Evolutionary conservation across 164 flowering plant species (phyloP), one percentile per base, ranked within the genome.

Genomic region (Vitis rupestris): DNA sequence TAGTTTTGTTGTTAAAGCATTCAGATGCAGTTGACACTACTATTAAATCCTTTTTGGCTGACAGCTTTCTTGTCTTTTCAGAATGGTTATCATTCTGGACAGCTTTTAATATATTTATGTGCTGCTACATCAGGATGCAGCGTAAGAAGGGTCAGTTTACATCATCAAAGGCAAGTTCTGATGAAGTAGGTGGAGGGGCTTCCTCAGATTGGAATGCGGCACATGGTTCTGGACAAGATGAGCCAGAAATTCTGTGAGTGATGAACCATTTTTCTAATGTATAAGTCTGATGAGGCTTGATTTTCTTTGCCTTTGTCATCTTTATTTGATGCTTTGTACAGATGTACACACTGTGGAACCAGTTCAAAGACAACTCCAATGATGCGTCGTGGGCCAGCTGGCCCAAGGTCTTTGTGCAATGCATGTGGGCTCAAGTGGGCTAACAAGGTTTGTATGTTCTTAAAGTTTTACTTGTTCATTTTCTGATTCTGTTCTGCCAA

Each of bases 401-500:
- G 93, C 27, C 90, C 89, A 54, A 82, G 89, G 74, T 80, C 88
- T 13, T 63, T 88, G n/a, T 88, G 93, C 79, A 88, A 88, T 80
- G 93, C 93, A n/a, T 88, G 93, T 50, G 93, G 93, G 48, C 93
- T 88, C 70, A 88, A 81, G 80, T 88, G 93, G 93, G 89, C 90
- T 47, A 88, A 86, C 69, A 86, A 86, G 90, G 93, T 86, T 16
- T 15, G 80, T 75, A 9, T 19, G 37, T 61, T 67, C n/a, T 51
- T 51, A 4, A 16, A 31, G 15, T 16, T 9, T 19, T 19, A 44
- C 54, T 2, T 30, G 0, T 47, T 17, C 57, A 29, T 50, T 48
- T 23, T 69, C 56, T 2, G 10, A 3, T 10, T 44, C 48, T 30
- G 62, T 19, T 10, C 13, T 1, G 10, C 37, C 4, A 57, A 16